Conservation (phyloP, 2,329 filamentous ascomycete species). For the Grosmannia penicillata region DNA sequence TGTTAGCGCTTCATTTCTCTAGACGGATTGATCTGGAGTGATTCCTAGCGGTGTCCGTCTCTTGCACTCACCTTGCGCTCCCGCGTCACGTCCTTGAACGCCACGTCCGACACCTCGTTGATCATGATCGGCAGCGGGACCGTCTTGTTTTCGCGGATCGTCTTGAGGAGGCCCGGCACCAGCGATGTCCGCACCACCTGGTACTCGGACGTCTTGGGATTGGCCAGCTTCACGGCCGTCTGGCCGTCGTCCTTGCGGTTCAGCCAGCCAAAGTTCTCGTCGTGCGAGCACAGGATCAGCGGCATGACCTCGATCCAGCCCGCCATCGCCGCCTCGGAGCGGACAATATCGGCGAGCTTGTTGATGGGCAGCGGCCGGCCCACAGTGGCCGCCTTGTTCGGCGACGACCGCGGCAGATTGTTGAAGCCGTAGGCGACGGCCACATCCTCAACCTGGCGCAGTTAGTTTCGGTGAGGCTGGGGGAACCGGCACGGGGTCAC, state of each 20-base stretch:
- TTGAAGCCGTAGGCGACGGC: constrained; percentile 98
- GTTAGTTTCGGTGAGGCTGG: background rate
- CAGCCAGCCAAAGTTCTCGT: constrained; percentile 94
- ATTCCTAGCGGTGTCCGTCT: too few species aligned
- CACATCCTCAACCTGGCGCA: constrained; percentile 70
- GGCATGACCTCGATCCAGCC: constrained; percentile 96
- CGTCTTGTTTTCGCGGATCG: constrained; percentile 82
- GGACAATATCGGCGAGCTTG: constrained; percentile 85
- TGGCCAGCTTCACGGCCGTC: constrained; percentile 71
- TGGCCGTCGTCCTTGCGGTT: constrained; percentile 79
- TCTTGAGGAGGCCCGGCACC: constrained; percentile 81
- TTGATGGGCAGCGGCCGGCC: constrained; percentile 82
- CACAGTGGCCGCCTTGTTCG: constrained; percentile 72
- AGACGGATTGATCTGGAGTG: too few species aligned
- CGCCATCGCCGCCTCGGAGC: constrained; percentile 77
- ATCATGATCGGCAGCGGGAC: constrained; percentile 82
- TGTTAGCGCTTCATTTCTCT: background rate
- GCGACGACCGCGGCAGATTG: constrained; percentile 74
- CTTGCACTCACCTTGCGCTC: constrained; percentile 51
- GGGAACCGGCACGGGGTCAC: background rate
- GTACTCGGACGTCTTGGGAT: constrained; percentile 87
- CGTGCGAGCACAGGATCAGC: constrained; percentile 89
- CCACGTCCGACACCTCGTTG: constrained; percentile 83
- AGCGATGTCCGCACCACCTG: constrained; percentile 82
- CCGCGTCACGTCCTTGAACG: constrained; percentile 67